Percentiles rank a stretch among this genome's conserved stretches.
Evolutionary conservation across 345 rosid species (phyloP).

Genomic region (Carallia brachiata): DNA sequence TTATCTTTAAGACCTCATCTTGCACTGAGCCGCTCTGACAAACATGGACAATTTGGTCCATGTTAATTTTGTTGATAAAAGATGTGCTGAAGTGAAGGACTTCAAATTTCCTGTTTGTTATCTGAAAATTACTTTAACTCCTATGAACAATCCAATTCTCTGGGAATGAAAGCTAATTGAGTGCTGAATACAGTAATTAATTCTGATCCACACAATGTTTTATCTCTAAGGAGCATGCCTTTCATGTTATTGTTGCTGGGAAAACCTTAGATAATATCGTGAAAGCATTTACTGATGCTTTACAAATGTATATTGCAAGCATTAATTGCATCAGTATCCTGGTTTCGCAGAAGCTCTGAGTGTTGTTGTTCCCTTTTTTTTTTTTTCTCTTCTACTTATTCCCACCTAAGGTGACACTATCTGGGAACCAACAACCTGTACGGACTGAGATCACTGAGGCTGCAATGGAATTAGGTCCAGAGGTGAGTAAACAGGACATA

Average conservation of each 20-base stretch:
- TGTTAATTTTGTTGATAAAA: too few species aligned
- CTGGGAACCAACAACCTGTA: conserved; percentile 88
- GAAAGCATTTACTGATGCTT: neutral
- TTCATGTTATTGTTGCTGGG: neutral
- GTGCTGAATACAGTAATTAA: neutral
- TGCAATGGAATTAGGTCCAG: conserved; percentile 86
- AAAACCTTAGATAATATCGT: neutral
- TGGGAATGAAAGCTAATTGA: neutral
- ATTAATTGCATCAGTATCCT: conserved; percentile 7
- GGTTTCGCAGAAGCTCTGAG: neutral
- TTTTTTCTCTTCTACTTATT: neutral
- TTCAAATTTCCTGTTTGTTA: neutral
- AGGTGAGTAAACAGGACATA: conserved; percentile 44
- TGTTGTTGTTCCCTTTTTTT: conserved; percentile 1
- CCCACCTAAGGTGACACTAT: conserved; percentile 57
- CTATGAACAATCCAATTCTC: neutral
- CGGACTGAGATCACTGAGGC: conserved; percentile 95
- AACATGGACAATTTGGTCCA: too few species aligned
- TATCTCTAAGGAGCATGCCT: neutral
- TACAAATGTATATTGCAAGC: neutral
- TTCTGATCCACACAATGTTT: neutral
- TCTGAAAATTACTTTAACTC: neutral
- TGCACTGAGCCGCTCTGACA: too few species aligned
- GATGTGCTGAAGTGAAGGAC: too few species aligned
- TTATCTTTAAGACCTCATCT: too few species aligned